Evolutionary conservation across 768 basidiomycete species (phyloP), one percentile per base, ranked within the genome.

Genomic region (Collybia mongolica): DNA sequence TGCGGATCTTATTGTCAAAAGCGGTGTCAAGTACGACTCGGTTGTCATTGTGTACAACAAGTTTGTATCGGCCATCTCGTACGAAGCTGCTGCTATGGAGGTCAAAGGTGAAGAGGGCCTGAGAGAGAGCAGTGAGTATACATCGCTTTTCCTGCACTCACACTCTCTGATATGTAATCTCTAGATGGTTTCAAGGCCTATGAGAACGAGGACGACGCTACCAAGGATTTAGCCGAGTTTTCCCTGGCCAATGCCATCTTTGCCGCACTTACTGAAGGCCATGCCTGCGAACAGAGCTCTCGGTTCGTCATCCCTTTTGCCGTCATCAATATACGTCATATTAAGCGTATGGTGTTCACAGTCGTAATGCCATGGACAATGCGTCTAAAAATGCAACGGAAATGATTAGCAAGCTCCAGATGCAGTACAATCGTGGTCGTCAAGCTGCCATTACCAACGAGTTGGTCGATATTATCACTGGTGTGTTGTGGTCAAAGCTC

Each of bases 301-400:
- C 90, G 89, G 91, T 93, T 70, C 65, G 73, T 52, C 42, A 40
- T 1, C 11, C 12, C 20, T 54, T 35, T 54, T 43, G 26, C 24
- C n/a, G n/a, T 6, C 18, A 22, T 38, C 4, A 29, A 18, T 18
- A 14, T 47, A 3, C 35, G 36, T 43, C 35, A 36, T 9, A 38
- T 47, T 52, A 29, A 48, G 49, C 24, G 37, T 18, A 49, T 50
- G 12, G 7, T 61, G 29, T 44, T 20, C 17, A 44, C 57, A 86
- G 96, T 70, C 88, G 96, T 60, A 98, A 96, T 60, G 97, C 97
- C 63, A 99, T 99, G 97, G 97, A 98, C 83, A 98, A 93, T 65
- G 96, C 96, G 42, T 93, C 95, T 58, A 99, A 99, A 85, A 98
- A 99, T 70, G 97, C 97, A 51, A 75, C 73, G 28, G 94, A 95